Conservation (phyloP, 805 yeast species). For the Blastobotrys muscicola region DNA sequence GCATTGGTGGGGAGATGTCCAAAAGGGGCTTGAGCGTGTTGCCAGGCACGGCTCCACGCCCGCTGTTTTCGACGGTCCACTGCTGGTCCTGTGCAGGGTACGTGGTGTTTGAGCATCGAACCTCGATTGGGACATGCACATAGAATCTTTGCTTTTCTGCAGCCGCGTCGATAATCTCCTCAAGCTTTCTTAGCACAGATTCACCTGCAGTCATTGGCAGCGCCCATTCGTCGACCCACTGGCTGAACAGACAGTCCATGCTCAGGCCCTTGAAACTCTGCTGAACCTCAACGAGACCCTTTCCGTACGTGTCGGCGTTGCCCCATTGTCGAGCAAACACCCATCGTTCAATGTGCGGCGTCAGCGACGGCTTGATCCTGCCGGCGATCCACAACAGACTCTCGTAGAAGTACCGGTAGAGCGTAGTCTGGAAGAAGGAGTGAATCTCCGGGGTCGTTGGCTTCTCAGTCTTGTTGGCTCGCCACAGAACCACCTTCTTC, state of each 20-base stretch:
- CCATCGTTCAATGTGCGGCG: slow-evolving; percentile 79
- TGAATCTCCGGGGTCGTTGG: slow-evolving; percentile 50
- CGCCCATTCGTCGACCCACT: slow-evolving; percentile 97
- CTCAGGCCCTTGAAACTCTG: slow-evolving; percentile 79
- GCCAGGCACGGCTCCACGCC: slow-evolving; percentile 70
- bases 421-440: slow-evolving; percentile 76
- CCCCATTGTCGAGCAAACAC: slow-evolving; percentile 84
- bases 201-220: slow-evolving; percentile 76
- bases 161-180: slow-evolving; percentile 46
- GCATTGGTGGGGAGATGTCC: slow-evolving; percentile 67
- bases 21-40: slow-evolving; percentile 72
- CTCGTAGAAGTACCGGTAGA: slow-evolving; percentile 77
- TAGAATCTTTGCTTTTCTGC: slow-evolving; percentile 58
- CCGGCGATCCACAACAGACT: slow-evolving; percentile 71
- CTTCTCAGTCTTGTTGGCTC: slow-evolving; percentile 68
- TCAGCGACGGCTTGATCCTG: slow-evolving; percentile 58
- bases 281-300: slow-evolving; percentile 60
- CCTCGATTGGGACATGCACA: slow-evolving; percentile 94
- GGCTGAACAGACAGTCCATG: slow-evolving; percentile 93
- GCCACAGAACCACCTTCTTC: slow-evolving; percentile 78
- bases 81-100: slow-evolving; percentile 4
- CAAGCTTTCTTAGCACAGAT: slow-evolving; percentile 42
- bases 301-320: slow-evolving; percentile 51
- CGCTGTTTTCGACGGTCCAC: slow-evolving; percentile 11
- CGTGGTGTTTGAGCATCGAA: slow-evolving; percentile 78